Conservation (phyloP, 2,329 filamentous ascomycete species). For the Chalaropsis thielavioides region DNA sequence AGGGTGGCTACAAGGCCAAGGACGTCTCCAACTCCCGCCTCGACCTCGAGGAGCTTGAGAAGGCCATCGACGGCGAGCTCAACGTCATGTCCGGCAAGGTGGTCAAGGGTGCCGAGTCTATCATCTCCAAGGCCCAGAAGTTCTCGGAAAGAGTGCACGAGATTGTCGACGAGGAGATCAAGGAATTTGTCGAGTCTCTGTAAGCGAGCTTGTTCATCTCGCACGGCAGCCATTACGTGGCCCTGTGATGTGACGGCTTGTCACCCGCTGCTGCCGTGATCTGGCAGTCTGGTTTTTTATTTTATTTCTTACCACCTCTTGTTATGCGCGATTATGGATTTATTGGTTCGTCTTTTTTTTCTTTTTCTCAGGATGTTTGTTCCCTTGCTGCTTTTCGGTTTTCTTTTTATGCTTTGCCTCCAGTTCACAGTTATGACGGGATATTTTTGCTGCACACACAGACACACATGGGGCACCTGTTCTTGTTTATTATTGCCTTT, state of each 20-base stretch:
- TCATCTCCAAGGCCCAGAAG: conserved; percentile 44
- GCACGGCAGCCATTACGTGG: too few species aligned
- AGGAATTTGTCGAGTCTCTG: conserved; percentile 31
- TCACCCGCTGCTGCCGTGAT: too few species aligned
- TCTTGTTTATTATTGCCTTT: background rate
- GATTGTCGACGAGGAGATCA: conserved; percentile 45
- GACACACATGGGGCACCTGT: background rate
- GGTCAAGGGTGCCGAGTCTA: conserved; percentile 37
- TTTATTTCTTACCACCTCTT: background rate
- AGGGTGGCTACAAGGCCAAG: conserved; percentile 54
- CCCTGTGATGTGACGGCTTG: too few species aligned
- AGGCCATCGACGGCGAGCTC: conserved; percentile 47
- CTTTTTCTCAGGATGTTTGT: conserved; percentile 3
- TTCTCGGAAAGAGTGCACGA: conserved; percentile 49
- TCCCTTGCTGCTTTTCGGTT: background rate
- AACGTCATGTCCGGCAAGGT: conserved; percentile 44
- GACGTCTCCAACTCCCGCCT: conserved; percentile 30
- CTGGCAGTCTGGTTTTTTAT: too few species aligned
- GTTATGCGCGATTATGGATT: conserved; percentile 5
- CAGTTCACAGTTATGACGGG: background rate
- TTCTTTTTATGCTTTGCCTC: background rate
- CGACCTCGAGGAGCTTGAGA: conserved; percentile 45
- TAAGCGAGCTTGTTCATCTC: background rate
- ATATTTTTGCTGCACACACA: conserved; percentile 1
- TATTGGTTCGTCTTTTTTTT: background rate